phyloP scores from a whole-genome alignment of 2,329 filamentous ascomycete genomes.

The Phaeosphaeriaceae sp. region DNA sequence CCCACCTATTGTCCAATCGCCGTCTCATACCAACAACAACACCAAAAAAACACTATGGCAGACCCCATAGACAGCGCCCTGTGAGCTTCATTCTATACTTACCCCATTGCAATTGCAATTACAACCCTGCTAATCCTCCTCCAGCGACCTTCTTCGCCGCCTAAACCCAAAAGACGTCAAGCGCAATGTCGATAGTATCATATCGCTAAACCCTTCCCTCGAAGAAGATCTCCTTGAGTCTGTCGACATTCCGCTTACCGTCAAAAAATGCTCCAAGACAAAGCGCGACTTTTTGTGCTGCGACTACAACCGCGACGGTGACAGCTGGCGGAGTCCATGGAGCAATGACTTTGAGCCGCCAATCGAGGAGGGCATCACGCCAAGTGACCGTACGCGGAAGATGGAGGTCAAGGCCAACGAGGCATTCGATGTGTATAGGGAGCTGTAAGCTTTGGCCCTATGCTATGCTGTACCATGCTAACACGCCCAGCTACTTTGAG shows the following conservation, averaged over 20 bases:
- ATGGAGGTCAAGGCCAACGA: constrained; percentile 96
- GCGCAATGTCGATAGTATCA: constrained; percentile 85
- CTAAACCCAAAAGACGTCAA: constrained; percentile 94
- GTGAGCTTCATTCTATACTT: constrained; percentile 61
- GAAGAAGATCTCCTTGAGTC: constrained; percentile 98
- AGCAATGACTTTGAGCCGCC: constrained; percentile 97
- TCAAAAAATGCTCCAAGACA: constrained; percentile 84
- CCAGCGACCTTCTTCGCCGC: constrained; percentile 94
- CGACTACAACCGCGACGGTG: constrained; percentile 99
- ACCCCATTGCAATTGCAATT: no score
- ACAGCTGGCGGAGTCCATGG: constrained; percentile 98
- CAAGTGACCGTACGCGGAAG: constrained; percentile 86
- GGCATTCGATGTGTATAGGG: constrained; percentile 94
- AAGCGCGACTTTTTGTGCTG: constrained; percentile 96
- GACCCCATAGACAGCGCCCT: constrained; percentile 69
- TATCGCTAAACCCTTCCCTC: constrained; percentile 85
- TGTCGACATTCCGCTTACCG: constrained; percentile 91
- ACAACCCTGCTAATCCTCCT: constrained; percentile 16
- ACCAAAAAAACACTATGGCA: constrained; percentile 33
- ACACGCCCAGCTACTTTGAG: constrained; percentile 75
- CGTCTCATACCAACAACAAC: background rate
- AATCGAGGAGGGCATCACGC: constrained; percentile 81
- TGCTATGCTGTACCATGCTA: constrained; percentile 18
- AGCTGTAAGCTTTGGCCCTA: constrained; percentile 63
- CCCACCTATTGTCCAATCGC: constrained; percentile 18